phyloP scores from a whole-genome alignment of 179 eudicot species.

The Silene coronaria region DNA sequence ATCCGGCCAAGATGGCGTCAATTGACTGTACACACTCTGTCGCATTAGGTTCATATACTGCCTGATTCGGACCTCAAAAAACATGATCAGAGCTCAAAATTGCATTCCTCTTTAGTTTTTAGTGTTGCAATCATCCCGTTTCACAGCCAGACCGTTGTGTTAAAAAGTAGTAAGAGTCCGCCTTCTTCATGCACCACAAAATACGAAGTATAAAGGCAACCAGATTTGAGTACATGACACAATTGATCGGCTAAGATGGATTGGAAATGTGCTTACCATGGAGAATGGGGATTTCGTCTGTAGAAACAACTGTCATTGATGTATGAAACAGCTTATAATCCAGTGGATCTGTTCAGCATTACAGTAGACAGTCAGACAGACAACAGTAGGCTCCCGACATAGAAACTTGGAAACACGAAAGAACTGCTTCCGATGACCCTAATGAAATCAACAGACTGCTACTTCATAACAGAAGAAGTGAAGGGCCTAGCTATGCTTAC shows the following conservation, averaged over 20 bases:
- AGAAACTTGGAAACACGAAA: not conserved
- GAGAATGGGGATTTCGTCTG: slow-evolving; percentile 12
- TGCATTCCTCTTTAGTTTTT: not conserved
- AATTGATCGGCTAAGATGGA: too few relatives aligned
- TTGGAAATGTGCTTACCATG: slow-evolving; percentile 2
- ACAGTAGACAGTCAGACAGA: slow-evolving; percentile 7
- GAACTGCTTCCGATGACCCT: not conserved
- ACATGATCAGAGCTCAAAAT: not conserved
- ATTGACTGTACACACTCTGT: not conserved
- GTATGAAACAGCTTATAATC: slow-evolving; percentile 44
- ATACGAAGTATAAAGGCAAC: too few relatives aligned
- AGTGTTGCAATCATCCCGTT: not conserved
- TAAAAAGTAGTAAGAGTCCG: too few relatives aligned
- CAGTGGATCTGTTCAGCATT: slow-evolving; percentile 45
- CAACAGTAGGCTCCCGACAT: too few relatives aligned
- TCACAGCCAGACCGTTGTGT: too few relatives aligned
- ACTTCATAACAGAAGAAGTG: not conserved
- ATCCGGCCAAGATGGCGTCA: too few relatives aligned
- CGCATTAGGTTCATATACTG: not conserved
- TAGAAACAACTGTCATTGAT: slow-evolving; percentile 24
- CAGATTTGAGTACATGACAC: too few relatives aligned
- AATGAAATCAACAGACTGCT: too few relatives aligned
- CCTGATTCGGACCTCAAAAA: not conserved
- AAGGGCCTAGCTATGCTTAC: slow-evolving; percentile 39
- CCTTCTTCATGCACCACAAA: too few relatives aligned